Conservation (phyloP, 2,329 filamentous ascomycete species). For the Hirsutella rhossiliensis region DNA sequence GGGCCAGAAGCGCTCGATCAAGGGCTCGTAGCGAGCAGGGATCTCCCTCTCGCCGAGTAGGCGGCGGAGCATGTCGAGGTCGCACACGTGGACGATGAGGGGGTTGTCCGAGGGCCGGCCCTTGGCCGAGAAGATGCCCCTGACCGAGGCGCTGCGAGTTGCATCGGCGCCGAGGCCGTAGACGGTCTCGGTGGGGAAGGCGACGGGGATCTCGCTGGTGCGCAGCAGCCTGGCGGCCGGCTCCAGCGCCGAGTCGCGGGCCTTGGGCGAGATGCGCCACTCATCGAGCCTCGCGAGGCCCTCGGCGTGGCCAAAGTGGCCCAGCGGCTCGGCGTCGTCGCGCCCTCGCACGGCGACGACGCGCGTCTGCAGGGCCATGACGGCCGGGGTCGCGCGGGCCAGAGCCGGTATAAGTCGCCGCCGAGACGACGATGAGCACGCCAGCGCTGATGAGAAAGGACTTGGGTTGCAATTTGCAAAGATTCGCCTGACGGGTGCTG, state of each 20-base stretch:
- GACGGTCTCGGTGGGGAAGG: constrained; percentile 95
- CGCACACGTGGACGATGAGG: constrained; percentile 83
- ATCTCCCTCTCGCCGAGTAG: constrained; percentile 45
- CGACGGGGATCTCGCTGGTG: constrained; percentile 62
- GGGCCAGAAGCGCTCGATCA: constrained; percentile 85
- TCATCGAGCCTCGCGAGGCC: constrained; percentile 23
- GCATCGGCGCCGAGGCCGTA: constrained; percentile 96
- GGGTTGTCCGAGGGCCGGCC: constrained; percentile 88
- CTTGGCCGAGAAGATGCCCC: constrained; percentile 88
- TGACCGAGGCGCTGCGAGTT: constrained; percentile 70
- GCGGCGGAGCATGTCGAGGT: constrained; percentile 60
- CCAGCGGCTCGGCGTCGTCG: constrained; percentile 15
- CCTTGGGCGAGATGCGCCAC: constrained; percentile 26
- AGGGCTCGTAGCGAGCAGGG: constrained; percentile 61
- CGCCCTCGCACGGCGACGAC: constrained; percentile 22
- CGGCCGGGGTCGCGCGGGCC: not conserved
- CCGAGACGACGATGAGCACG: no score
- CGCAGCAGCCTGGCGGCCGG: constrained; percentile 56
- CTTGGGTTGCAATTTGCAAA: no score
- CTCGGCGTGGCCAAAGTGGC: constrained; percentile 17
- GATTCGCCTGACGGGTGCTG: no score
- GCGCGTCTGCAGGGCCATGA: constrained; percentile 24
- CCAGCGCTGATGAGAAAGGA: no score
- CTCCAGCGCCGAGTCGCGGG: constrained; percentile 31
- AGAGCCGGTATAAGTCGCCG: not conserved